Conservation (phyloP, 1,284 basidiomycete species). For the Trichosporon sp. region DNA sequence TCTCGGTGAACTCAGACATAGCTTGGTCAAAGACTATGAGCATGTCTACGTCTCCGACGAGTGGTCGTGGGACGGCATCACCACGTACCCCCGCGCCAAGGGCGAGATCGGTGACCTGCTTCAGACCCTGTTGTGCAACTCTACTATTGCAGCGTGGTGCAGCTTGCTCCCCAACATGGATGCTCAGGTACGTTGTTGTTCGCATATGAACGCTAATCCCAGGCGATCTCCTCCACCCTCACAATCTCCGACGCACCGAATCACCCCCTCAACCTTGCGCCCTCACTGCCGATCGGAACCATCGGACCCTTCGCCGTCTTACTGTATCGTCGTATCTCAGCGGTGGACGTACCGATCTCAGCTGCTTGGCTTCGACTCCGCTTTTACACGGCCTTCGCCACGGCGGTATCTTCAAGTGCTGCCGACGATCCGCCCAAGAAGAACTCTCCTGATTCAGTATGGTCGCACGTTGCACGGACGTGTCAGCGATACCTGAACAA, state of each 20-base stretch:
- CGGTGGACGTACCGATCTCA: not conserved
- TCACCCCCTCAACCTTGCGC: conserved; percentile 11
- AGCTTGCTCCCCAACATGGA: conserved; percentile 15
- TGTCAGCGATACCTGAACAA: conserved; percentile 6
- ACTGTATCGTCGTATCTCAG: conserved; percentile 7
- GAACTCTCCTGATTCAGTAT: conserved; percentile 11
- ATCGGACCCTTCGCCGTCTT: conserved; percentile 5
- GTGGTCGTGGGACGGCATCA: not conserved
- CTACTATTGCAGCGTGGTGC: conserved; percentile 26
- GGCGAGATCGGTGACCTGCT: conserved; percentile 13
- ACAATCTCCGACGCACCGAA: not conserved
- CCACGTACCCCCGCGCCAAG: conserved; percentile 4
- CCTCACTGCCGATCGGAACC: not conserved
- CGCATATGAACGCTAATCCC: not conserved
- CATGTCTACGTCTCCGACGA: not conserved
- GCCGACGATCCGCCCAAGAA: not conserved
- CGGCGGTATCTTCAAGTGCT: not conserved
- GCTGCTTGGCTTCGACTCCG: conserved; percentile 11
- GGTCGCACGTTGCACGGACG: conserved; percentile 13
- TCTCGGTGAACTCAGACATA: conserved; percentile 16
- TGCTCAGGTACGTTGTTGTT: conserved; percentile 10
- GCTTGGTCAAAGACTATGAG: conserved; percentile 23
- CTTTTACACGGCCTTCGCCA: conserved; percentile 5
- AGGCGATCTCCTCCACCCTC: conserved; percentile 5
- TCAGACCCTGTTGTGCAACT: conserved; percentile 15